Base-by-base conservation (phyloP, 768 basidiomycete genomes). In the Daedalea quercina region DNA sequence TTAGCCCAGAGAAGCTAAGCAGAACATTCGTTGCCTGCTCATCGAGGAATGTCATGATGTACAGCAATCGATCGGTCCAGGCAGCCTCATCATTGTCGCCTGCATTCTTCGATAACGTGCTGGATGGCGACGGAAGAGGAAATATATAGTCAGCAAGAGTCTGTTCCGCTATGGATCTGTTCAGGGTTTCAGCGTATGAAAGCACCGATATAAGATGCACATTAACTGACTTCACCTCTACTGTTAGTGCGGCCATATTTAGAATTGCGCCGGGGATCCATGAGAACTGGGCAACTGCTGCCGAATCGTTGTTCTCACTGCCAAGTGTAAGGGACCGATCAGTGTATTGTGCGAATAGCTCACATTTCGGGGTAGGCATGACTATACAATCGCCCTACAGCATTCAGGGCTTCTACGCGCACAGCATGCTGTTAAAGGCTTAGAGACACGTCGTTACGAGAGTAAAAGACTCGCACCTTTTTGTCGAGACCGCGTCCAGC, bases 301-400 rank as follows among this genome's bases (percentile, higher is more conserved):
- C 72, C 1, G 76, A 69, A 50, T 93, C 90, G 37, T 83, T 81
- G 54, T 83, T 84, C 65, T 95, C 93, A 57, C 95, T 98, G 46
- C 3, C 26, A 47, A 45, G 22, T 2, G 8, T 24, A 3, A 35
- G 20, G 46, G 24, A 24, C 15, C n/a, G 43, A 44, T 13, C 44
- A 22, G 15, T 12, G 9, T 3, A 19, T 8, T 3, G 31, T 3
- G 24, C 4, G 37, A 44, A 46, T 13, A 25, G 70, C 90, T 54
- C 58, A 96, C 93, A 99, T 94, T 66, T 96, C 93, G 0, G 87
- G 80, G 67, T 84, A 94, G 0, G 94, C 93, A 12, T 87, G 71
- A 55, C 77, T 79, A 66, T 88, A 98, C 1, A 97, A 69, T 58
- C 80, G 85, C 3, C 85, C 90, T 0, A 95, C 68, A 13, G 81